A percentile compares a stretch with the other conserved stretches of the same genome.
Conservation (phyloP, 1,139 yeast genomes). For the Taiozyma sp. region DNA sequence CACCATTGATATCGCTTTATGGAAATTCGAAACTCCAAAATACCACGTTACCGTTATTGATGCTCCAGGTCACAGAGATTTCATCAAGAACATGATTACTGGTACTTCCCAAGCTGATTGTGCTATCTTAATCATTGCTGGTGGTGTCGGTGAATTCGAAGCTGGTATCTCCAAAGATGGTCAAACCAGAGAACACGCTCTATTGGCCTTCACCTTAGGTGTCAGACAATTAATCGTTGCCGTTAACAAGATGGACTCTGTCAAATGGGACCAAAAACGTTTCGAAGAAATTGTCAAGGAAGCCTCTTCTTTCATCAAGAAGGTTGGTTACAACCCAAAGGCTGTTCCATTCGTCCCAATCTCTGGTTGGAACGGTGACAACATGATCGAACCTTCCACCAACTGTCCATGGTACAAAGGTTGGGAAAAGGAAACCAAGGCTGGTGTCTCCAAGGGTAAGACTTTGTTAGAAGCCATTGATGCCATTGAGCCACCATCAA, state of each 20-base stretch:
- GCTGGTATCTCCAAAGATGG: slow-evolving; percentile 94
- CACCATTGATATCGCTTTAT: slow-evolving; percentile 90
- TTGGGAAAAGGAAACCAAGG: slow-evolving; percentile 35
- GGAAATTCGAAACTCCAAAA: slow-evolving; percentile 96
- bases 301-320: no score
- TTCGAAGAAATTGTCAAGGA: no score
- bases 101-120: slow-evolving; percentile 94
- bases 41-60: slow-evolving; percentile 90
- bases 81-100: slow-evolving; percentile 93
- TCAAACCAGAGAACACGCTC: slow-evolving; percentile 93
- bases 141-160: slow-evolving; percentile 93
- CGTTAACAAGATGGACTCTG: no score
- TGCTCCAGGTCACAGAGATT: slow-evolving; percentile 97
- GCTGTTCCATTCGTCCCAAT: slow-evolving; percentile 88
- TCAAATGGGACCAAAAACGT: no score
- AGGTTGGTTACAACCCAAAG: slow-evolving; percentile 66
- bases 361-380: slow-evolving; percentile 94
- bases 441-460: no score
- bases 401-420: slow-evolving; percentile 94
- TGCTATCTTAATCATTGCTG: slow-evolving; percentile 86
- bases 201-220: slow-evolving; percentile 48
- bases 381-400: slow-evolving; percentile 80
- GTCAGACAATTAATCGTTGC: no score
- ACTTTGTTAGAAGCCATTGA: no score
- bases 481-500: no score